Evolutionary conservation across 2,329 filamentous ascomycete genomes (phyloP).

Genomic region (Ophiostoma quercus): DNA sequence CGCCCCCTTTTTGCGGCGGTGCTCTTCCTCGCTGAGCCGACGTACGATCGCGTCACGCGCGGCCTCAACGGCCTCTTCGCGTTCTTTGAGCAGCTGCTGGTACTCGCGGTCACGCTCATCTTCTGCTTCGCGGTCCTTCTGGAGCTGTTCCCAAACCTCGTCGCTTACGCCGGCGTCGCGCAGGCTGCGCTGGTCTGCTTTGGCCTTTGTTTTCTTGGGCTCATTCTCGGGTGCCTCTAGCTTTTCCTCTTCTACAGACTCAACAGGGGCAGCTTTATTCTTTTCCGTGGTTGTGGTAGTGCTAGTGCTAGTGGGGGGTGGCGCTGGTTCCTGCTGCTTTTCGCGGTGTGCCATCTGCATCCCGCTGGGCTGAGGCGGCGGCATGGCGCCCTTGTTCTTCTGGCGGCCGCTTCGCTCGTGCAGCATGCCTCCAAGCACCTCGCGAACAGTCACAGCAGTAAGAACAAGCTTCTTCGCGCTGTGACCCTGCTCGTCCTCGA

Average conservation of each 20-base stretch:
- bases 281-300: background rate
- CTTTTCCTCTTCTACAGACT: background rate
- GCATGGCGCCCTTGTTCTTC: background rate
- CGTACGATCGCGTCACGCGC: constrained; percentile 37
- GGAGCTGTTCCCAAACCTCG: constrained; percentile 56
- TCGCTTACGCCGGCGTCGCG: constrained; percentile 57
- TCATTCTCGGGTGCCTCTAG: background rate
- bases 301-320: background rate
- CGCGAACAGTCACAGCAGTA: constrained; percentile 22
- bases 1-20: constrained; percentile 38
- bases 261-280: no score
- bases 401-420: constrained; percentile 8
- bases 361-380: background rate
- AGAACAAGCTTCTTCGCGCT: constrained; percentile 19
- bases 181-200: background rate
- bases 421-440: constrained; percentile 26
- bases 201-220: no score
- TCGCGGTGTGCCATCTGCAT: background rate
- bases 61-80: constrained; percentile 30
- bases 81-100: constrained; percentile 27
- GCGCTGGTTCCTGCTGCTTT: background rate
- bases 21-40: constrained; percentile 38
- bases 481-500: constrained; percentile 34
- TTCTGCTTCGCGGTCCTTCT: constrained; percentile 43
- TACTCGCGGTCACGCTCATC: constrained; percentile 38